Evolutionary conservation across 2,329 filamentous ascomycete genomes (phyloP), one percentile per base, ranked within the genome.

Genomic region (Aspergillus aculeatus): DNA sequence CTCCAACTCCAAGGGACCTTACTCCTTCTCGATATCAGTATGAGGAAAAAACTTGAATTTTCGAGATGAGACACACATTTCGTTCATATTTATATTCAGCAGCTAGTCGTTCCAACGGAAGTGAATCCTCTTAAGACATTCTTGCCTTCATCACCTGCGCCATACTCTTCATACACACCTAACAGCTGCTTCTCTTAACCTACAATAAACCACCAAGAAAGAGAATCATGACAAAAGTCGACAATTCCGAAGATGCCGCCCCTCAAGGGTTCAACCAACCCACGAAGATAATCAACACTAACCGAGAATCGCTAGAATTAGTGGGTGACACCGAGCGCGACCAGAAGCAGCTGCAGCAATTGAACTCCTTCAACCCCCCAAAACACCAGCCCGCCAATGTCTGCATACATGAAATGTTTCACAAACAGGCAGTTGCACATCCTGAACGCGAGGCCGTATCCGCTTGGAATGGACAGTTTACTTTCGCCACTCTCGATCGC

Each of bases 1-100:
- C 16, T 44, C n/a, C 32, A 16, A 35, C 32, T 3, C 19, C 38
- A 12, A 7, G 14, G n/a, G 10, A 6, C 6, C 16, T 44, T 44
- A 6, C 38, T 16, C 26, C 26, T 29, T 29, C 7, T 29, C 26
- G 26, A 29, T 29, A 29, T 7, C 26, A 29, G 7, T 29, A 9
- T 29, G 26, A 29, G 26, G 26, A 0, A 29, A 0, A 9, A 7
- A 7, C 26, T 0, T 0, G 26, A 2, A 10, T 1, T 29, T 7
- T 29, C 26, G 26, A 3, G 26, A 10, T 29, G 26, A 29, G 26
- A 29, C 2, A 9, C 7, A 29, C 7, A 29, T 7, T 29, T 1
- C 2, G 26, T 9, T 6, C 7, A 10, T 29, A 29, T 29, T 29
- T 29, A 29, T 29, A 29, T 10, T 9, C 26, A 29, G 3, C 26